Base-by-base conservation (phyloP, 1,284 basidiomycete species). In the Acaromyces ingoldii region DNA sequence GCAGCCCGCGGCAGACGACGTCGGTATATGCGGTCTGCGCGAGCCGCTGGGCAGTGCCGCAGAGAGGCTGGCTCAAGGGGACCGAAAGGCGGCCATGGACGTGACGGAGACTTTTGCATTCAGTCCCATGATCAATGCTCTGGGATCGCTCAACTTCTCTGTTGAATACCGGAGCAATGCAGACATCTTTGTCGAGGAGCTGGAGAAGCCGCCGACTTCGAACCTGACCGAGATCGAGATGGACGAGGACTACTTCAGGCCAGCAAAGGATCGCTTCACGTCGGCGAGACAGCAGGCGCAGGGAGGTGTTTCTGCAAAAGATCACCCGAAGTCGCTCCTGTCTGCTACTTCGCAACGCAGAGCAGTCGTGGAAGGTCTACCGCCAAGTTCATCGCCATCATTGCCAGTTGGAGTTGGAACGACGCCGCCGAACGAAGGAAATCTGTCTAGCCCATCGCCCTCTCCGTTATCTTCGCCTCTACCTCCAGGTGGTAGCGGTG, bases 191-290 rank as follows among this genome's bases (percentile, higher is more conserved):
- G 41, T 69, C 22, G 55, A 65, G 36, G 62, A 67, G 36, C 46
- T 47, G 5, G 47, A 58, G 29, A 57, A 51, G 9, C 46, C 53
- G 24, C 33, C 37, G 30, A 45, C n/a, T 15, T n/a, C 19, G 37
- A 38, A 17, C 25, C 38, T 60, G 22, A 38, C 44, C 13, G 51
- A 55, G 22, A 34, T 67, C 15, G 62, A 65, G 9, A 36, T 69
- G 26, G 67, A 69, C 33, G 67, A 69, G 34, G 65, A 67, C 43
- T 69, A 61, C 46, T 69, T 69, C 42, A 33, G 42, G 28, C 53
- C 60, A 7, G 37, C 44, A 4, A 30, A 42, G n/a, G n/a, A n/a
- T n/a, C n/a, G n/a, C n/a, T n/a, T n/a, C n/a, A n/a, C n/a, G n/a
- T n/a, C n/a, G n/a, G n/a, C n/a, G 13, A 33, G 19, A 6, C 21